phyloP scores from a whole-genome alignment of 805 yeast genomes.

The Saturnispora silvae region DNA sequence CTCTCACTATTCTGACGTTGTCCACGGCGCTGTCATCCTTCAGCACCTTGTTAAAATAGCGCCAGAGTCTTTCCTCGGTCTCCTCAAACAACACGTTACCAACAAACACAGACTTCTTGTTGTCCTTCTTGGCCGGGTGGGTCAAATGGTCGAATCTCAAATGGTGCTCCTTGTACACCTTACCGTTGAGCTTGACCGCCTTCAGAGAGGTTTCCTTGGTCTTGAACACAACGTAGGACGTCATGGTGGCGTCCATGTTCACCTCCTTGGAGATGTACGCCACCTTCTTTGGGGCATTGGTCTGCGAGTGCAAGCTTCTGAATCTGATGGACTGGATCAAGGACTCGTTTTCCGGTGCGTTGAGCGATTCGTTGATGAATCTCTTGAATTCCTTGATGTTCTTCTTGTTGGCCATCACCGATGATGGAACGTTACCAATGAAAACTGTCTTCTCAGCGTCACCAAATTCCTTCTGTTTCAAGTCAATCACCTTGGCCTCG shows the following conservation, averaged over 20 bases:
- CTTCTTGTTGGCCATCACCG: slow-evolving; percentile 53
- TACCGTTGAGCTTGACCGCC: slow-evolving; percentile 49
- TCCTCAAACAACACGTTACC: slow-evolving; percentile 94
- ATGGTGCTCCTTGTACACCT: slow-evolving; percentile 60
- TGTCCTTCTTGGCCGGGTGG: slow-evolving; percentile 80
- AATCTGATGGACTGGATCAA: slow-evolving; percentile 68
- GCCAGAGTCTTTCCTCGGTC: slow-evolving; percentile 82
- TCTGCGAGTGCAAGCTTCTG: slow-evolving; percentile 84
- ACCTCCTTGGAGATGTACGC: slow-evolving; percentile 76
- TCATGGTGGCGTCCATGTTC: slow-evolving; percentile 71
- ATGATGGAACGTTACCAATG: slow-evolving; percentile 71
- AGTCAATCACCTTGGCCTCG: slow-evolving; percentile 42
- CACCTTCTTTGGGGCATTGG: slow-evolving; percentile 81
- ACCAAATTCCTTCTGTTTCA: slow-evolving; percentile 61
- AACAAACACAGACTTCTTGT: slow-evolving; percentile 74
- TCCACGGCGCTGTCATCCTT: slow-evolving; percentile 38
- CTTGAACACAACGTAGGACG: slow-evolving; percentile 78
- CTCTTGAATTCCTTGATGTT: slow-evolving; percentile 54
- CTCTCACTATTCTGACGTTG: slow-evolving; percentile 84
- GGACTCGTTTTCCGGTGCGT: slow-evolving; percentile 8
- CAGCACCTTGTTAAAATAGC: slow-evolving; percentile 56
- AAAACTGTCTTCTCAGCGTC: slow-evolving; percentile 81
- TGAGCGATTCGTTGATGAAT: slow-evolving; percentile 34
- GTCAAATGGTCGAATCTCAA: slow-evolving; percentile 87
- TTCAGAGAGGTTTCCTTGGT: slow-evolving; percentile 38